Base-by-base conservation (phyloP, 768 basidiomycete species). In the Rhodosporidiobolus sp. region DNA sequence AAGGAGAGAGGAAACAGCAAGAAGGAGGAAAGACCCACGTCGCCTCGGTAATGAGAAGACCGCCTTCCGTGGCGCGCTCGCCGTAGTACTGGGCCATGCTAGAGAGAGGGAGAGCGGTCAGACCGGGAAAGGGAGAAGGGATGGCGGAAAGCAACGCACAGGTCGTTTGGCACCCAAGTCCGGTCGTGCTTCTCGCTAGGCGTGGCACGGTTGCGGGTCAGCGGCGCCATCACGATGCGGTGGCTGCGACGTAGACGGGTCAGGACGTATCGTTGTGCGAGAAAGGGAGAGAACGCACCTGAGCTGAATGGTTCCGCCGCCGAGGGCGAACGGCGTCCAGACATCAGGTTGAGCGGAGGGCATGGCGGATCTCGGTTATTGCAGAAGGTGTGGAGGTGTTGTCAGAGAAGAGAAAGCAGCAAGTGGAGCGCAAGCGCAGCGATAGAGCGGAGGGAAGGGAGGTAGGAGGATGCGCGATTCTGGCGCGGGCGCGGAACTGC, bases 41-140 rank as follows among this genome's bases (percentile, higher is more conserved):
- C 12, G 75, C 75, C 61, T 81, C 81, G 6, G 77, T 70, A 67
- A 81, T 81, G 22, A 81, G 26, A 38, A 82, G 59, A 38, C 81
- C 81, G 4, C 80, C 78, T 0, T 75, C 54, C 26, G 79, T 79
- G 1, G 81, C 81, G 61, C 82, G 73, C 68, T 82, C 78, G 24
- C 61, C 35, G 73, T 80, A 81, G 76, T 80, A 80, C 69, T 79
- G 77, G 22, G 22, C 28, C 63, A 69, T 63, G 16, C 55, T 65
- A n/a, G 45, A 43, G 26, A 53, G 30, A 24, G 11, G 28, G 14
- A 1, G 22, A 61, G 32, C 46, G 32, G 50, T 63, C 53, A 46
- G 55, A 68, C 16, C 46, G 26, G 28, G 46, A 19, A 52, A n/a
- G n/a, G n/a, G n/a, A n/a, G n/a, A n/a, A n/a, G n/a, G n/a, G n/a